phyloP scores from a whole-genome alignment of 257 asterid species.

The Plectranthus barbatus region DNA sequence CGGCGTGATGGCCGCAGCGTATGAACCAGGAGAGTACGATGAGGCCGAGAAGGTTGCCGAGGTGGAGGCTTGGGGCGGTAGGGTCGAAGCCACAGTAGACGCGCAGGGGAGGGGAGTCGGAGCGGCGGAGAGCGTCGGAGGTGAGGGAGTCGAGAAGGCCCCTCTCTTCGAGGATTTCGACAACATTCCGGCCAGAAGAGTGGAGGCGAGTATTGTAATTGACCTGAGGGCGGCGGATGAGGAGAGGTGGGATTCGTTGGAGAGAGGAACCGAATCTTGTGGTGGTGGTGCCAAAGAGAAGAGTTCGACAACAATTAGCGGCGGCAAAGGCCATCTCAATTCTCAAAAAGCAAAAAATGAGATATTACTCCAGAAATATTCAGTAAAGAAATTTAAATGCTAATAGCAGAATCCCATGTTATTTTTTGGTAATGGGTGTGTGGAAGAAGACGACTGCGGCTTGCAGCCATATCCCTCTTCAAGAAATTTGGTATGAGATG shows the following conservation, averaged over 20 bases:
- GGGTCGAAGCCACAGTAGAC: conserved; percentile 97
- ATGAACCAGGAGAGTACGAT: conserved; percentile 90
- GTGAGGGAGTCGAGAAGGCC: conserved; percentile 77
- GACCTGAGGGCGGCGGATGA: conserved; percentile 7
- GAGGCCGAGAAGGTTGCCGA: conserved; percentile 77
- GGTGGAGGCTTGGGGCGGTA: conserved; percentile 85
- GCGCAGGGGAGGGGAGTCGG: conserved; percentile 32
- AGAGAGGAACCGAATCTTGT: conserved; percentile 1
- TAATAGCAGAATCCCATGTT: too few species aligned
- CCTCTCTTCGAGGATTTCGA: conserved; percentile 62
- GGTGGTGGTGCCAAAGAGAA: conserved; percentile 16
- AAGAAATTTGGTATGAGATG: not conserved
- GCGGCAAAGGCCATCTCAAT: conserved; percentile 26
- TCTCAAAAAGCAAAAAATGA: too few species aligned
- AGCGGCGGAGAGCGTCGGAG: conserved; percentile 36
- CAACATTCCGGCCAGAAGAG: conserved; percentile 43
- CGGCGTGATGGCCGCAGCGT: conserved; percentile 67
- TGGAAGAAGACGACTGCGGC: not conserved
- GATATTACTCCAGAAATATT: too few species aligned
- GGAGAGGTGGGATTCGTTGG: conserved; percentile 10
- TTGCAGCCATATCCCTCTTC: too few species aligned
- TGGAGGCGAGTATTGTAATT: conserved; percentile 15
- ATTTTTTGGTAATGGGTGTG: not conserved
- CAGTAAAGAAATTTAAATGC: too few species aligned
- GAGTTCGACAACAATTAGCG: conserved; percentile 17